Conservation (phyloP, 495 filamentous ascomycete genomes). For the Penicillium maclennaniae region DNA sequence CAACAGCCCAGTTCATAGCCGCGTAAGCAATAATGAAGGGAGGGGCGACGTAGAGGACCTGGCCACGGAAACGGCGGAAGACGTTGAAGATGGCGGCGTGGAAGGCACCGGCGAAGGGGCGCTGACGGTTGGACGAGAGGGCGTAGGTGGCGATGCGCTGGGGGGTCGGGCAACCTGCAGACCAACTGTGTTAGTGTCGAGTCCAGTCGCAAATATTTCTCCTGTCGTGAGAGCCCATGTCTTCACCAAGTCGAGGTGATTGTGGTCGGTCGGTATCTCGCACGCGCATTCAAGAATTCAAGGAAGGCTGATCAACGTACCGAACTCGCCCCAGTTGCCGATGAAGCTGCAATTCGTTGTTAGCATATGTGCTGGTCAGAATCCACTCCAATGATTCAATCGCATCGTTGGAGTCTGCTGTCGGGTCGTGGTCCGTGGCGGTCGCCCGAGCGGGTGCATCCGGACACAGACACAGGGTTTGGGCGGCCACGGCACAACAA, state of each 20-base stretch:
- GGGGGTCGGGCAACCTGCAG: constrained; percentile 44
- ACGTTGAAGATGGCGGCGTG: constrained; percentile 63
- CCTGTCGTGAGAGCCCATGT: background rate
- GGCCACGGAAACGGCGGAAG: constrained; percentile 54
- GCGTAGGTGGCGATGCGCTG: constrained; percentile 64
- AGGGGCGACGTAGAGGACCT: constrained; percentile 80
- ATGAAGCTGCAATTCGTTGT: constrained; percentile 59
- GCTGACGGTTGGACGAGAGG: constrained; percentile 62
- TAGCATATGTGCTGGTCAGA: constrained; percentile 15
- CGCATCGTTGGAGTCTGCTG: background rate
- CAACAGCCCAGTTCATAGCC: constrained; percentile 79
- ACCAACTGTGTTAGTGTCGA: constrained; percentile 1
- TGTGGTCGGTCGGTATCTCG: background rate
- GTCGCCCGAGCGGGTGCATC: constrained; percentile 21
- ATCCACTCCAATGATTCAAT: background rate
- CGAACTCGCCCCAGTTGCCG: constrained; percentile 81
- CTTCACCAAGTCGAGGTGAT: background rate
- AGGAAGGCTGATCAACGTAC: constrained; percentile 50
- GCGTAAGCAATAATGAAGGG: constrained; percentile 72
- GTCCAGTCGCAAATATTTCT: background rate
- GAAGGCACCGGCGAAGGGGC: constrained; percentile 57
- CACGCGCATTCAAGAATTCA: constrained; percentile 13
- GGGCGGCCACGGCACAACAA: constrained; percentile 7
- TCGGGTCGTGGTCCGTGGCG: background rate
- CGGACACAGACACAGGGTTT: constrained; percentile 13